Base-by-base conservation (phyloP, 768 basidiomycete genomes). In the Suillus plorans region DNA sequence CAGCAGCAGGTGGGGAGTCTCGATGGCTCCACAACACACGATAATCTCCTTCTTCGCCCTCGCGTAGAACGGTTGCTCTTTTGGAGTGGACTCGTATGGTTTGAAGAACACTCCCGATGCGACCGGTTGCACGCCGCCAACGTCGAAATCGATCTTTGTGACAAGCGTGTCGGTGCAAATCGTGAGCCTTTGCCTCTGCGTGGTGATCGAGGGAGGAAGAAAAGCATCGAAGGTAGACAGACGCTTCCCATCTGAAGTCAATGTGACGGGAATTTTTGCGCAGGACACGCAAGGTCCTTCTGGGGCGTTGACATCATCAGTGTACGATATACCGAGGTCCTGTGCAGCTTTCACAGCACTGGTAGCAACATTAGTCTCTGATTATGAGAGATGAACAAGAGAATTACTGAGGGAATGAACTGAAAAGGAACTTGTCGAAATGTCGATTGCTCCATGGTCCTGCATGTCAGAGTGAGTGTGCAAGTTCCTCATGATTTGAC, bases 1-100 rank as follows among this genome's bases (percentile, higher is more conserved):
- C 66, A 81, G 72, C 18, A 84, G 72, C n/a, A 83, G 68, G 60
- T 82, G 81, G 25, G 82, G 77, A 8, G 76, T 78, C 36, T 78
- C 76, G 42, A 84, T 69, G 0, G 82, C 76, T 10, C 83, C 82
- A 22, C 76, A 78, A 56, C 76, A 77, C 18, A 75, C 65, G n/a
- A 75, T 66, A 16, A 79, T 69, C 63, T 77, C 78, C 56, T 42
- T 66, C 57, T 57, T 63, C 42, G 57, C 70, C 58, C 39, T 55
- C 50, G 61, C 52, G 50, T 25, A 47, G 28, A 18, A 14, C n/a
- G 2, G 25, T 36, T 10, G 58, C 36, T 39, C 13, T 39, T 39
- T 13, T 14, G 13, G 4, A 39, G 4, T 13, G 13, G 39, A 13
- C 39, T 39, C 39, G 39, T 39, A 39, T 13, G 39, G 13, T 39